Conservation (phyloP, 495 filamentous ascomycete species). For the Penicillium egyptiacum region DNA sequence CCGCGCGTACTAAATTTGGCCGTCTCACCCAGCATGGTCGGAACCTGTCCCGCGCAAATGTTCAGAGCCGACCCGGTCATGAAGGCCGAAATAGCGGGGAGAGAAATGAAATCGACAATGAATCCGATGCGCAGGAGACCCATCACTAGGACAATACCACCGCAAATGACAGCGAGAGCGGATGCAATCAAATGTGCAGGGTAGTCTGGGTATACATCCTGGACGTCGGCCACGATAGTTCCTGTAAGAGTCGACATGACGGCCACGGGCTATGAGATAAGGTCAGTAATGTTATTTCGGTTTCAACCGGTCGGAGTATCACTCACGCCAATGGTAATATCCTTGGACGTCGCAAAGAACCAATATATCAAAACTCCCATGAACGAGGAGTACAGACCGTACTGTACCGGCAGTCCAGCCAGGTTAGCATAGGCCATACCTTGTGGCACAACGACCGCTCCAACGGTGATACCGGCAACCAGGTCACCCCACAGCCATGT, state of each 20-base stretch:
- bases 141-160: slow-evolving; percentile 77
- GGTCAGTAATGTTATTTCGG: slow-evolving; percentile 17
- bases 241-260: slow-evolving; percentile 92
- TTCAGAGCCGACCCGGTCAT: slow-evolving; percentile 97
- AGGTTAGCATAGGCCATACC: slow-evolving; percentile 95
- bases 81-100: slow-evolving; percentile 90
- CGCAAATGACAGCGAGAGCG: slow-evolving; percentile 75
- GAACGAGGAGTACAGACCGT: slow-evolving; percentile 93
- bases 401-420: slow-evolving; percentile 74
- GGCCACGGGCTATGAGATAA: slow-evolving; percentile 71
- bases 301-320: background rate
- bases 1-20: slow-evolving; percentile 69
- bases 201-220: slow-evolving; percentile 57
- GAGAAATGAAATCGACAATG: slow-evolving; percentile 93
- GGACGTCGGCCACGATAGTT: slow-evolving; percentile 66
- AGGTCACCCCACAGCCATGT: slow-evolving; percentile 89
- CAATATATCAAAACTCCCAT: slow-evolving; percentile 96
- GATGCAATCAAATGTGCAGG: slow-evolving; percentile 67
- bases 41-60: slow-evolving; percentile 86
- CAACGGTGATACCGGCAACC: slow-evolving; percentile 92
- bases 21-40: slow-evolving; percentile 79
- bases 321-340: slow-evolving; percentile 97
- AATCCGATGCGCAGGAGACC: slow-evolving; percentile 80
- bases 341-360: slow-evolving; percentile 99
- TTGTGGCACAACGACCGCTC: slow-evolving; percentile 93